These are phyloP conservation scores for Ophiostoma novo-ulmi DNA, from an alignment of 2,329 filamentous ascomycete species.

Conservation along the genomic window DNA sequence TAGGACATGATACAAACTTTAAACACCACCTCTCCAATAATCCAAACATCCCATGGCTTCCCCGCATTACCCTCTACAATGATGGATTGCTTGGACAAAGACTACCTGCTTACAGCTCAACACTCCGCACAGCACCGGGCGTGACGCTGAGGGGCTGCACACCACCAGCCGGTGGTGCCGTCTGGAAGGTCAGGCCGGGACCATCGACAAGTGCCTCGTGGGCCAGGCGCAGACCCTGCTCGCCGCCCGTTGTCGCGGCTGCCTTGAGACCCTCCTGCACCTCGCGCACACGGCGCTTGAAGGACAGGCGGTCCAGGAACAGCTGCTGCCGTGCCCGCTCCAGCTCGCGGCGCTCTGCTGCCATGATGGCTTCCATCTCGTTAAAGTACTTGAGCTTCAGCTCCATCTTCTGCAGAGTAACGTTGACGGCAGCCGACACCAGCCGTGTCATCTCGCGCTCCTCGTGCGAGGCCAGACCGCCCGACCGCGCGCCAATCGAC, in stretches of 20 bases:
- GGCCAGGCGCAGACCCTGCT: constrained; percentile 46
- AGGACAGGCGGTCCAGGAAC: constrained; percentile 84
- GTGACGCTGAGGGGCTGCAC: constrained; percentile 53
- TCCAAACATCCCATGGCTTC: not conserved
- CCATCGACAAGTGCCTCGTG: constrained; percentile 46
- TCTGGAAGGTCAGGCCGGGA: constrained; percentile 51
- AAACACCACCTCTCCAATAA: constrained; percentile 5
- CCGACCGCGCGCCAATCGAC: constrained; percentile 76
- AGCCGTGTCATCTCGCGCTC: constrained; percentile 94
- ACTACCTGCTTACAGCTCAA: constrained; percentile 43
- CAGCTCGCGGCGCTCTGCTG: constrained; percentile 86
- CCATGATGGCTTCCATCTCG: constrained; percentile 88
- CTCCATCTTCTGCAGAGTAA: constrained; percentile 92
- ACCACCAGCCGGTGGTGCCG: constrained; percentile 39
- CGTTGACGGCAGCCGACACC: constrained; percentile 85
- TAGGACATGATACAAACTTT: not conserved
- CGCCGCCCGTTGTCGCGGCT: constrained; percentile 46
- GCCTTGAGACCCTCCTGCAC: constrained; percentile 69
- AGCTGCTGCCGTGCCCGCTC: constrained; percentile 89
- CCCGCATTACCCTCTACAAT: not conserved
- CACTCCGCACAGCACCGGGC: constrained; percentile 51
- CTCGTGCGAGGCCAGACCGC: constrained; percentile 87
- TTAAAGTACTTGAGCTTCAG: constrained; percentile 94
- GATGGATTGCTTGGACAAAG: not conserved
- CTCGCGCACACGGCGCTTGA: constrained; percentile 80